Percentiles rank a stretch among this genome's conserved stretches.
These are phyloP conservation scores for Pichia sp. DNA, from an alignment of 1,139 yeast species.

Conservation along the genomic window DNA sequence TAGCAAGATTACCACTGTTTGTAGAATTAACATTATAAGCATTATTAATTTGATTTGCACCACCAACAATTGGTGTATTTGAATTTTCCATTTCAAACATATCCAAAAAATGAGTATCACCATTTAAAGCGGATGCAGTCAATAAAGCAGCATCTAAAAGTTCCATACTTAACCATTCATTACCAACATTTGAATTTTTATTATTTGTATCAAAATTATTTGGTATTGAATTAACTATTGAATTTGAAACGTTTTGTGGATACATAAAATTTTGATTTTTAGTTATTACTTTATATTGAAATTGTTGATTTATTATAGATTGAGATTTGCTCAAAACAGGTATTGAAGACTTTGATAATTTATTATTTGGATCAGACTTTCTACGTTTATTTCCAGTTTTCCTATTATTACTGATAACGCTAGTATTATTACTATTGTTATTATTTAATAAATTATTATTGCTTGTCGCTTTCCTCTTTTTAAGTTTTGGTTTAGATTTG, in stretches of 20 bases:
- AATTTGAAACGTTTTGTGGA: constrained; percentile 11
- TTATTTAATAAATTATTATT: too few relatives aligned
- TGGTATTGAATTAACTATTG: constrained; percentile 8
- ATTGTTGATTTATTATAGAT: too few relatives aligned
- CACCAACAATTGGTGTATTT: not conserved
- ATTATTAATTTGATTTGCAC: not conserved
- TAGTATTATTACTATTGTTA: too few relatives aligned
- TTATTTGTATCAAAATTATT: constrained; percentile 1
- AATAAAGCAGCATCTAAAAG: constrained; percentile 63
- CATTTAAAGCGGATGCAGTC: constrained; percentile 68
- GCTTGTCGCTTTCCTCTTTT: not conserved
- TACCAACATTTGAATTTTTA: constrained; percentile 23
- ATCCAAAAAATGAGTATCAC: constrained; percentile 53
- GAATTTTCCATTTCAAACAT: constrained; percentile 32
- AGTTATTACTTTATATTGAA: constrained; percentile 1
- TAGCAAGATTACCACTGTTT: not conserved
- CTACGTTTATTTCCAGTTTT: not conserved
- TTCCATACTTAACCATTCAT: constrained; percentile 65
- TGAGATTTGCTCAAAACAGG: not conserved
- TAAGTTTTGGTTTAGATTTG: constrained; percentile 8
- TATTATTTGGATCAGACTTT: not conserved
- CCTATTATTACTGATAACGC: not conserved
- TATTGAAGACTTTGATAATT: too few relatives aligned
- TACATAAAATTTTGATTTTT: constrained; percentile 9
- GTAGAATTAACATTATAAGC: not conserved